Evolutionary conservation across 495 filamentous ascomycete genomes (phyloP), one percentile per base, ranked within the genome.

Genomic region (Xylaria telfairii): DNA sequence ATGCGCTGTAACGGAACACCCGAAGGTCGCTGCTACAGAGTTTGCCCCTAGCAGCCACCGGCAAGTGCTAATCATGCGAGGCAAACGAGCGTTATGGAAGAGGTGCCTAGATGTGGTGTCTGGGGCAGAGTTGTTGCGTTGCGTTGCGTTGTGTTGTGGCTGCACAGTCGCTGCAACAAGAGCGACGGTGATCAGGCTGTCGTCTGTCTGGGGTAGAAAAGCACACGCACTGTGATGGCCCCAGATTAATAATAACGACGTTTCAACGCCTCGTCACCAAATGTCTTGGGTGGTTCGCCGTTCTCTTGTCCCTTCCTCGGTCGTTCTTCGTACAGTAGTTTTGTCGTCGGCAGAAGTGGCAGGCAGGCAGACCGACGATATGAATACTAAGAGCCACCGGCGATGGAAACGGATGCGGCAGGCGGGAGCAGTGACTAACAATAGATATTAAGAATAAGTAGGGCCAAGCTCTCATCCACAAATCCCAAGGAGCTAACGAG

Each of bases 41-140:
- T 13, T 2, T 51, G 12, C 26, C 21, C 21, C n/a, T n/a, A 44
- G 26, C 13, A 3, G 6, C 32, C 34, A 41, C 53, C 24, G 8
- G 28, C 42, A 32, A 39, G 28, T 10, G 21, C 9, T 19, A 21
- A 39, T 26, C 34, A 41, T 15, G 2, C 32, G 7, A 32, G 21
- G 15, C 21, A 67, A 68, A 59, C 65, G 49, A 47, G 65, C 65
- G 65, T 34, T 21, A 41, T 68, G 26, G 37, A 4, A 37, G 30
- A 68, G 1, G n/a, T 30, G 65, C 53, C 65, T 37, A 17, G 30
- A 51, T 5, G 30, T 37, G 6, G 54, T 57, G 54, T 57, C 30
- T 30, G 54, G n/a, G n/a, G 54, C 28, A 15, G 24, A 21, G 34
- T 26, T 63, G 46, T 17, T 44, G 42, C 13, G 46, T 47, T 46